A percentile compares a stretch with the other conserved stretches of the same genome.
phyloP scores from a whole-genome alignment of 345 rosid species.

The Eucalyptus fibrosa region DNA sequence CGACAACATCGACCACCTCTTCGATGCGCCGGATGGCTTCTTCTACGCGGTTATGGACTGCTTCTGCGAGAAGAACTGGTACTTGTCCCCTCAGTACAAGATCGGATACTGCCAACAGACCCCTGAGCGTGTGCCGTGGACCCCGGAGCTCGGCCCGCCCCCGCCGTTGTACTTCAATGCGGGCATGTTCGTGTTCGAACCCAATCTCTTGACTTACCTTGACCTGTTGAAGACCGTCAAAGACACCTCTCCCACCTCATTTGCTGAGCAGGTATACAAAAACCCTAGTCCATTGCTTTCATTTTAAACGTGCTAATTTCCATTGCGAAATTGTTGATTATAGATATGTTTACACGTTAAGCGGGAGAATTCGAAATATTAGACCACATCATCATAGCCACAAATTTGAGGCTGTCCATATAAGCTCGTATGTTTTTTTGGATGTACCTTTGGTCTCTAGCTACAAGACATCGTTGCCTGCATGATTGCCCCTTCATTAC shows the following conservation, averaged over 20 bases:
- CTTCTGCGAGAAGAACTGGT: conserved; percentile 85
- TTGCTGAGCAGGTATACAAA: conserved; percentile 72
- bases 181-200: conserved; percentile 73
- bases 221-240: conserved; percentile 35
- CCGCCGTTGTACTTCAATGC: conserved; percentile 87
- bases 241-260: conserved; percentile 44
- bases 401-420: not conserved
- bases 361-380: not conserved
- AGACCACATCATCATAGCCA: not conserved
- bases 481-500: not conserved
- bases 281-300: not conserved
- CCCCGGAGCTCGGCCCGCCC: conserved; percentile 32
- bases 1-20: conserved; percentile 69
- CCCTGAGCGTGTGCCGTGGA: conserved; percentile 62
- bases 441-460: not conserved
- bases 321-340: not conserved
- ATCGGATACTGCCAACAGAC: conserved; percentile 87
- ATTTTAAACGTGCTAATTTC: not conserved
- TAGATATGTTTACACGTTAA: not conserved
- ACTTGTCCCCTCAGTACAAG: conserved; percentile 53
- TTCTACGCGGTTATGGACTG: conserved; percentile 85
- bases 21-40: conserved; percentile 47
- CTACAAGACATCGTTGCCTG: not conserved
- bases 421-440: not conserved
- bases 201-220: conserved; percentile 28